These are phyloP conservation scores for Gigaspora rosea DNA, from an alignment of 192 early-diverging fungal species.

Conservation along the genomic window DNA sequence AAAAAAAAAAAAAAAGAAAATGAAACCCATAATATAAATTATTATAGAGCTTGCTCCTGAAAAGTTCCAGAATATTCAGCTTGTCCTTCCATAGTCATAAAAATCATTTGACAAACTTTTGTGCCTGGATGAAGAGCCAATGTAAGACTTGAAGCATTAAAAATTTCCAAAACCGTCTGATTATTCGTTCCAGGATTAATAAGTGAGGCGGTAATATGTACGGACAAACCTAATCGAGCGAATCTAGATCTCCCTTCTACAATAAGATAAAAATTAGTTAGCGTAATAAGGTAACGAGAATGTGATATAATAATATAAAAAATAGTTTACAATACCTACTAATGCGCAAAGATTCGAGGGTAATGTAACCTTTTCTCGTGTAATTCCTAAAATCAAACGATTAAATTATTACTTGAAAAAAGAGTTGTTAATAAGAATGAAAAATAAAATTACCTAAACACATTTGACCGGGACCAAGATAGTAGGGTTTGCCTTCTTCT, in stretches of 20 bases:
- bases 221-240: slow-evolving; percentile 25
- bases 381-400: neutral
- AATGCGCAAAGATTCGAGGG: too few relatives aligned
- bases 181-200: slow-evolving; percentile 25
- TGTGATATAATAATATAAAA: too few relatives aligned
- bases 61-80: slow-evolving; percentile 29
- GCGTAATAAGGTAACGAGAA: too few relatives aligned
- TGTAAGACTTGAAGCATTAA: slow-evolving; percentile 33
- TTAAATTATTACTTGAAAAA: neutral
- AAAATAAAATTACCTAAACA: slow-evolving; percentile 25
- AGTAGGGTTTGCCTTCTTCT: slow-evolving; percentile 26
- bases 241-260: slow-evolving; percentile 29
- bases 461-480: slow-evolving; percentile 30
- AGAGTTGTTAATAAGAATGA: neutral
- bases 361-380: neutral
- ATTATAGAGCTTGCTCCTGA: slow-evolving; percentile 24
- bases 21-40: too few relatives aligned
- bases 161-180: slow-evolving; percentile 29
- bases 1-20: too few relatives aligned
- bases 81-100: slow-evolving; percentile 34
- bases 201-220: slow-evolving; percentile 31
- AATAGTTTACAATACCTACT: too few relatives aligned
- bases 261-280: neutral
- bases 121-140: slow-evolving; percentile 32
- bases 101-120: slow-evolving; percentile 37